Percentiles rank a stretch among this genome's conserved stretches.
These are phyloP conservation scores for Dunaliella sp. DNA, from an alignment of 139 green algal genomes.

Conservation along the genomic window DNA sequence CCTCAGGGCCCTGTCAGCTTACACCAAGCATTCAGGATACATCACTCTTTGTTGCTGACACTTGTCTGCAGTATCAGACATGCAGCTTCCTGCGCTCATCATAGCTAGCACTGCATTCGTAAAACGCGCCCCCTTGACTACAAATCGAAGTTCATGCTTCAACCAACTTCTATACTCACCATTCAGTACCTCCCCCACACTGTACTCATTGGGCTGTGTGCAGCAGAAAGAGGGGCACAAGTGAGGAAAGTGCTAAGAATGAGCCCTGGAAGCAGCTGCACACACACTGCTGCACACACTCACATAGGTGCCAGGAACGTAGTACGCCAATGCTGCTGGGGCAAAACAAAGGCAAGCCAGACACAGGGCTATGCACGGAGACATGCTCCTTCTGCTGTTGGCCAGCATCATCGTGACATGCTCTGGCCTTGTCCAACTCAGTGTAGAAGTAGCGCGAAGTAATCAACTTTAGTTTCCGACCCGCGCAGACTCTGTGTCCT, in stretches of 20 bases:
- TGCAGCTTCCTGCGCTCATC: too few relatives aligned
- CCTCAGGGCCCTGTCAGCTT: too few relatives aligned
- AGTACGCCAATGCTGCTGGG: background rate
- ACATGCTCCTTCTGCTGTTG: background rate
- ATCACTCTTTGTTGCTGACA: too few relatives aligned
- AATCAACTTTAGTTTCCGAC: background rate
- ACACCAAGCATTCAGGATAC: too few relatives aligned
- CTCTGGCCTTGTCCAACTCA: background rate
- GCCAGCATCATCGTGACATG: background rate
- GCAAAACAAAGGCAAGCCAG: background rate
- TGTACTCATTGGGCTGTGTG: background rate
- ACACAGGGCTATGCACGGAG: background rate
- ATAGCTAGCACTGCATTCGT: too few relatives aligned
- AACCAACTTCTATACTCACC: too few relatives aligned
- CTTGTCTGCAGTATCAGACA: too few relatives aligned
- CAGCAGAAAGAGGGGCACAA: background rate
- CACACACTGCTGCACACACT: background rate
- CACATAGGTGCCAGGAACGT: background rate
- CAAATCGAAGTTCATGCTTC: too few relatives aligned
- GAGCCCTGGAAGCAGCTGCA: background rate
- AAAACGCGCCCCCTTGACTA: too few relatives aligned
- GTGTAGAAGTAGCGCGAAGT: background rate
- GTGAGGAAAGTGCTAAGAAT: background rate
- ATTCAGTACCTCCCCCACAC: background rate
- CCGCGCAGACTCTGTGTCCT: too few relatives aligned